Conservation (phyloP, 257 asterid genomes). For the Lycium ferocissimum region DNA sequence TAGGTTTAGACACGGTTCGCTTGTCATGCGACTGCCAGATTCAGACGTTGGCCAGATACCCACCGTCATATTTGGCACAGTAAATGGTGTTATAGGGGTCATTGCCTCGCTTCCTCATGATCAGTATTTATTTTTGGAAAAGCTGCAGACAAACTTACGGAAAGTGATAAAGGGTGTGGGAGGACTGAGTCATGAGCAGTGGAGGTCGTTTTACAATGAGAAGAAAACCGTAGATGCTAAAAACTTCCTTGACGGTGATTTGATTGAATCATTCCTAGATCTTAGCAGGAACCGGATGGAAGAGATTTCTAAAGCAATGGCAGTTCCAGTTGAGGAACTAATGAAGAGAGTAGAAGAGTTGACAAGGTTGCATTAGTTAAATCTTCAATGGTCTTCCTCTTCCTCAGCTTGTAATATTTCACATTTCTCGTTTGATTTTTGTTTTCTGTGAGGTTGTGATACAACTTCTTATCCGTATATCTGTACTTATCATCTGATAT, state of each 20-base stretch:
- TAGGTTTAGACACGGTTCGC: slow-evolving; percentile 90
- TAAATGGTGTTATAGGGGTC: slow-evolving; percentile 93
- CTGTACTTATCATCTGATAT: slow-evolving; percentile 4
- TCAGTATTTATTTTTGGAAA: slow-evolving; percentile 78
- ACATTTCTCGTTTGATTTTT: not conserved
- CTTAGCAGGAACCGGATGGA: slow-evolving; percentile 79
- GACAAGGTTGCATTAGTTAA: slow-evolving; percentile 78
- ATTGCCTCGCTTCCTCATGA: slow-evolving; percentile 92
- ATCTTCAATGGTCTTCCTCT: not conserved
- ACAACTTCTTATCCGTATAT: not conserved
- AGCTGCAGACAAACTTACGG: slow-evolving; percentile 73
- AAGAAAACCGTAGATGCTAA: slow-evolving; percentile 82
- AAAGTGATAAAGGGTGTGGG: slow-evolving; percentile 97
- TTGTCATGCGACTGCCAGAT: slow-evolving; percentile 94
- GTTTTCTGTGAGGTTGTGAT: not conserved
- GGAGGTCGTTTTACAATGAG: slow-evolving; percentile 96
- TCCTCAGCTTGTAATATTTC: slow-evolving; percentile 9
- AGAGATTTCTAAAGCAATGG: slow-evolving; percentile 76
- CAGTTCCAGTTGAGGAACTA: slow-evolving; percentile 78
- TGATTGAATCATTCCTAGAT: slow-evolving; percentile 90
- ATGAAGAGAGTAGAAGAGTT: slow-evolving; percentile 98
- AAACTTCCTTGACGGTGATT: slow-evolving; percentile 90
- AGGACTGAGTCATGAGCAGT: slow-evolving; percentile 91
- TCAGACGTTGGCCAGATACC: slow-evolving; percentile 94
- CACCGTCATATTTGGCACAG: slow-evolving; percentile 90